These are phyloP conservation scores for Boletus rubescentipes DNA, from an alignment of 768 basidiomycete species.

Conservation along the genomic window DNA sequence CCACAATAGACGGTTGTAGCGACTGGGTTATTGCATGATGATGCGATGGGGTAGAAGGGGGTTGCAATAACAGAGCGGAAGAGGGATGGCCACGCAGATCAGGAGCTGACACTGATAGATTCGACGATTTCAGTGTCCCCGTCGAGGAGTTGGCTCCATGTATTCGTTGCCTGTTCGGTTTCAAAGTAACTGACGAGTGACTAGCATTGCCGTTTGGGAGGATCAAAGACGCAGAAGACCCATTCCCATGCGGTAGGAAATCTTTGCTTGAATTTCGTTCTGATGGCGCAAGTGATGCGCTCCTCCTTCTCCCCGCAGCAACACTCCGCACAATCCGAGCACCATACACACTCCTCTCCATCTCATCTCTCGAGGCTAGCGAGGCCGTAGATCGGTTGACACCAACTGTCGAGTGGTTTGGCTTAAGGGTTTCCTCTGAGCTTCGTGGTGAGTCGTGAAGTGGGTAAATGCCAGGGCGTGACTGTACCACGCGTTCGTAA, in stretches of 20 bases:
- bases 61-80: slow-evolving; percentile 10
- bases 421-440: slow-evolving; percentile 67
- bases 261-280: slow-evolving; percentile 25
- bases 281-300: slow-evolving; percentile 35
- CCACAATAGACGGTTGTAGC: slow-evolving; percentile 15
- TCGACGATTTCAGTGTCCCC: slow-evolving; percentile 8
- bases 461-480: slow-evolving; percentile 35
- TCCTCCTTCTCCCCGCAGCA: slow-evolving; percentile 45
- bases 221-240: slow-evolving; percentile 9
- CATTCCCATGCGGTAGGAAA: slow-evolving; percentile 12
- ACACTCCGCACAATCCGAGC: slow-evolving; percentile 59
- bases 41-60: slow-evolving; percentile 13
- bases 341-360: slow-evolving; percentile 31
- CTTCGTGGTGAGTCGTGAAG: slow-evolving; percentile 40
- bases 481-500: slow-evolving; percentile 71
- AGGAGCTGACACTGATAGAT: slow-evolving; percentile 26
- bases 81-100: slow-evolving; percentile 20
- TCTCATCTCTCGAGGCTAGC: slow-evolving; percentile 32
- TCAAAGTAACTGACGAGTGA: slow-evolving; percentile 22
- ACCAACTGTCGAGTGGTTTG: slow-evolving; percentile 37
- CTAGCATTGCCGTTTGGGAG: slow-evolving; percentile 26
- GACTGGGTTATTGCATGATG: slow-evolving; percentile 12
- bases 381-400: slow-evolving; percentile 50
- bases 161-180: slow-evolving; percentile 14
- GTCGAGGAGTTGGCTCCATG: slow-evolving; percentile 6